A percentile compares a stretch with the other conserved stretches of the same genome.
Conservation (phyloP, 73 alveolate species). For the Paramecium bursaria region DNA sequence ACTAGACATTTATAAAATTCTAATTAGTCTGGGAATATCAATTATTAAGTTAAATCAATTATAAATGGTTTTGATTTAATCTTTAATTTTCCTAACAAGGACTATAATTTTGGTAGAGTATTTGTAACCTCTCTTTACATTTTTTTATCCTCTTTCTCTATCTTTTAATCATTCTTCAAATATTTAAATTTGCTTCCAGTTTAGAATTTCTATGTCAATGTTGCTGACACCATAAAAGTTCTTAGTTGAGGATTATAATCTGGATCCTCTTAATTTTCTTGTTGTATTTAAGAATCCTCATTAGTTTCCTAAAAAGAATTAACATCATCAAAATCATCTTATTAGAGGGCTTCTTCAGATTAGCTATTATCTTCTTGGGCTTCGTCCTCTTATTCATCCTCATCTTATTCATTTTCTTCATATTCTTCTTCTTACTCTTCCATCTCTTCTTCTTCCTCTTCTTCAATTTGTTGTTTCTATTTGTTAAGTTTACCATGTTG, state of each 20-base stretch:
- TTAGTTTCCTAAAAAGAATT: slow-evolving; percentile 34
- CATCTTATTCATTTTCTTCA: slow-evolving; percentile 38
- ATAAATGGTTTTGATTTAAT: slow-evolving; percentile 74
- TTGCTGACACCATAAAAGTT: slow-evolving; percentile 72
- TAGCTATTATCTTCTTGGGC: slow-evolving; percentile 46
- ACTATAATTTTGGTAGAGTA: slow-evolving; percentile 61
- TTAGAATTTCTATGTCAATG: slow-evolving; percentile 67
- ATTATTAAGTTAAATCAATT: slow-evolving; percentile 79
- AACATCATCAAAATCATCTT: slow-evolving; percentile 41
- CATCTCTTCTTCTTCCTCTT: slow-evolving; percentile 61
- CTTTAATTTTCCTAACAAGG: slow-evolving; percentile 57
- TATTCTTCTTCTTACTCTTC: slow-evolving; percentile 61
- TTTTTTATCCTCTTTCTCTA: slow-evolving; percentile 57
- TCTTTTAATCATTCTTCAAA: slow-evolving; percentile 13
- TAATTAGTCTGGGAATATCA: slow-evolving; percentile 75
- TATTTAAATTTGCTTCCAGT: slow-evolving; percentile 65
- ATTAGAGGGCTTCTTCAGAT: not conserved
- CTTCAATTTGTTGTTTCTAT: slow-evolving; percentile 64
- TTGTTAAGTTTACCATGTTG: slow-evolving; percentile 70
- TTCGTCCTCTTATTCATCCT: slow-evolving; percentile 38
- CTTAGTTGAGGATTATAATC: slow-evolving; percentile 49
- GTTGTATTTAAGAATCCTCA: slow-evolving; percentile 47
- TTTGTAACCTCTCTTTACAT: slow-evolving; percentile 52
- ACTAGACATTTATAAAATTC: slow-evolving; percentile 67
- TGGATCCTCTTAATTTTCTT: slow-evolving; percentile 4